Percentiles rank a stretch among this genome's conserved stretches.
Evolutionary conservation across 306 rosid species (phyloP).

Genomic region (Cicer chorassanicum): DNA sequence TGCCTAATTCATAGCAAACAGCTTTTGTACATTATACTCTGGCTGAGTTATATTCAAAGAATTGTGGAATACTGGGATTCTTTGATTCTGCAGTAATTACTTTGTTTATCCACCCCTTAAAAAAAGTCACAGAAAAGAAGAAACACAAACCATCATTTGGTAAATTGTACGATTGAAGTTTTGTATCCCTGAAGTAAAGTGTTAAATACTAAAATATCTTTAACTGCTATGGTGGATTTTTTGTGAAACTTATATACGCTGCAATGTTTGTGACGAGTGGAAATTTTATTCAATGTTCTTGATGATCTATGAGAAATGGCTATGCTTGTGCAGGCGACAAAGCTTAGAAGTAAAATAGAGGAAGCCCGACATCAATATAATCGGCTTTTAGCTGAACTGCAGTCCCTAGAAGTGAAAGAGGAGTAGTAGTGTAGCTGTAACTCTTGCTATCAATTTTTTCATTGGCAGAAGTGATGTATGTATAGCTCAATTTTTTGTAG

Average conservation of each 20-base stretch:
- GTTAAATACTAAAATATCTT: too few relatives aligned
- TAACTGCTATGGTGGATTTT: not conserved
- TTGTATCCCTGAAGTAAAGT: not conserved
- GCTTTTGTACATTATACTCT: not conserved
- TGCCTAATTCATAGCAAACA: constrained; percentile 14
- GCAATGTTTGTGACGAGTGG: not conserved
- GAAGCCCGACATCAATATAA: constrained; percentile 48
- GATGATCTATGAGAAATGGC: constrained; percentile 22
- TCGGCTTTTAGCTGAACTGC: constrained; percentile 55
- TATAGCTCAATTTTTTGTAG: constrained; percentile 35
- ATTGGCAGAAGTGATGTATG: constrained; percentile 40
- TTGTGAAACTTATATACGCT: constrained; percentile 10
- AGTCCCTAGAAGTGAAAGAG: constrained; percentile 49
- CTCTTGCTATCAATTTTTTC: constrained; percentile 38
- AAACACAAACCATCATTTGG: not conserved
- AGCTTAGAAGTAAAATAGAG: constrained; percentile 59
- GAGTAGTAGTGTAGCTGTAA: constrained; percentile 50
- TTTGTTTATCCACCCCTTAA: not conserved
- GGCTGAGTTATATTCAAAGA: constrained; percentile 8
- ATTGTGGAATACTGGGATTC: not conserved
- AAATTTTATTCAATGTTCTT: not conserved
- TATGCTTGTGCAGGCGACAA: constrained; percentile 59
- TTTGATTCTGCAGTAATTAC: not conserved
- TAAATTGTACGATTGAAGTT: constrained; percentile 7
- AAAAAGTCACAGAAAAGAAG: not conserved